phyloP scores from a whole-genome alignment of 441 rosid genomes.

The Populus hybrid region DNA sequence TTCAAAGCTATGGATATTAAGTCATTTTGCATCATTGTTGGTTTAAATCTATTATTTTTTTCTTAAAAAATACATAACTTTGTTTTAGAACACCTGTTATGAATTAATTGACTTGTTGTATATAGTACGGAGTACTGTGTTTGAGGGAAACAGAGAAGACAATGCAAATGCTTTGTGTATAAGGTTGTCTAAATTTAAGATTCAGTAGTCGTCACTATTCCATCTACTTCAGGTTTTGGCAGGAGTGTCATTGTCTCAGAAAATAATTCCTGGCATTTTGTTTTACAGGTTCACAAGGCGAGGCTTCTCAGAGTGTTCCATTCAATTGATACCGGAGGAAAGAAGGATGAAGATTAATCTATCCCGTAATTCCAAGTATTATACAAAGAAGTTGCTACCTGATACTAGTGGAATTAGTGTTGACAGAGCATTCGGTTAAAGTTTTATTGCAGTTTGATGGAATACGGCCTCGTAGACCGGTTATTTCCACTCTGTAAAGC shows the following conservation, averaged over 20 bases:
- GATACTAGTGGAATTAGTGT: conserved; percentile 66
- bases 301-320: conserved; percentile 71
- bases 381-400: conserved; percentile 72
- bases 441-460: background rate
- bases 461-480: too few relatives aligned
- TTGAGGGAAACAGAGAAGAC: background rate
- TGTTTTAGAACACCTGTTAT: background rate
- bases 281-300: conserved; percentile 72
- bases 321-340: conserved; percentile 61
- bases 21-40: background rate
- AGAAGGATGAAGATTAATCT: conserved; percentile 73
- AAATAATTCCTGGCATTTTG: background rate
- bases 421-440: conserved; percentile 23
- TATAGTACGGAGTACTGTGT: background rate
- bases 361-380: conserved; percentile 77
- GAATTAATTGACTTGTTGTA: too few relatives aligned
- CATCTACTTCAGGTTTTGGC: background rate
- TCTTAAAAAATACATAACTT: background rate
- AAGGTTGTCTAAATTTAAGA: background rate
- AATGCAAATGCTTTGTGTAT: background rate
- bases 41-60: background rate
- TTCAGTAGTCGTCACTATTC: background rate
- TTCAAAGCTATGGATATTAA: background rate
- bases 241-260: background rate
- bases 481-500: too few relatives aligned